A percentile compares a stretch with the other conserved stretches of the same genome.
phyloP scores from a whole-genome alignment of 148 eudicot species.

The Dianthus caryophyllus region DNA sequence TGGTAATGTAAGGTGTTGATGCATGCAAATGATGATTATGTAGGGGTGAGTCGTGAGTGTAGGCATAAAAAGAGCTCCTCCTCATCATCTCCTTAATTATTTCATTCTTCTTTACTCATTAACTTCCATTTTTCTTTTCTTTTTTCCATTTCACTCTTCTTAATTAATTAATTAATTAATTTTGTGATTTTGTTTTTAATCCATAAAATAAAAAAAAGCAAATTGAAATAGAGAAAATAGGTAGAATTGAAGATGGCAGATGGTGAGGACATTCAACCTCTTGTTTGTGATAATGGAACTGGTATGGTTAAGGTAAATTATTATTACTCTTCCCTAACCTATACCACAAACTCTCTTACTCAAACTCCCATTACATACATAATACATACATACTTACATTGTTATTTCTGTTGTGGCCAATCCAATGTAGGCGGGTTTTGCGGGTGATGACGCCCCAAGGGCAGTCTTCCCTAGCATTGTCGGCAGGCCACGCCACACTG shows the following conservation, averaged over 20 bases:
- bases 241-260: constrained; percentile 38
- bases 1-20: too few species aligned
- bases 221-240: neutral
- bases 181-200: too few species aligned
- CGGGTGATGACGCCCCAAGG: constrained; percentile 84
- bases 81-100: neutral
- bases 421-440: constrained; percentile 64
- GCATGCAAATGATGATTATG: too few species aligned
- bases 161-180: neutral
- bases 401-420: neutral
- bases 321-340: too few species aligned
- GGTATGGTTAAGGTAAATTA: constrained; percentile 44
- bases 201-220: too few species aligned
- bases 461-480: constrained; percentile 82
- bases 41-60: too few species aligned
- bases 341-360: too few species aligned
- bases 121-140: neutral
- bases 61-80: neutral
- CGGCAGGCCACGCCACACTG: constrained; percentile 77
- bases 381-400: too few species aligned
- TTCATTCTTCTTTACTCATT: neutral
- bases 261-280: constrained; percentile 42
- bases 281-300: constrained; percentile 50
- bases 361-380: too few species aligned
- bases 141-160: neutral